Percentiles rank a stretch among this genome's conserved stretches.
phyloP scores from a whole-genome alignment of 768 basidiomycete species.

The Leccinellum albellum region DNA sequence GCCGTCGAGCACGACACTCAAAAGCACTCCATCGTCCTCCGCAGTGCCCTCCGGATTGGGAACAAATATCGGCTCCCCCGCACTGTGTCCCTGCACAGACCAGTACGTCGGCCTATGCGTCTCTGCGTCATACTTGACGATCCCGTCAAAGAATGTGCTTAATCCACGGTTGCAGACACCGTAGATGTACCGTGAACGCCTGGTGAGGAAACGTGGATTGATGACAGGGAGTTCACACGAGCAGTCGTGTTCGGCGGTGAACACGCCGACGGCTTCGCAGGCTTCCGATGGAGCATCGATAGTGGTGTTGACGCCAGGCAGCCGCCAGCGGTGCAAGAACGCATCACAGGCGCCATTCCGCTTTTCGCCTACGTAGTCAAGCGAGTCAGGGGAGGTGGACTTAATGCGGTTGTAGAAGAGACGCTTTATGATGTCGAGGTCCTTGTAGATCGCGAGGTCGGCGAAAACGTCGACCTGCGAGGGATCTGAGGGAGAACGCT shows the following conservation, averaged over 20 bases:
- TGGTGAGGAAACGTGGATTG: slow-evolving; percentile 30
- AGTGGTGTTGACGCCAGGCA: slow-evolving; percentile 23
- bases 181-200: slow-evolving; percentile 33
- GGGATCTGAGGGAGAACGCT: slow-evolving; percentile 18
- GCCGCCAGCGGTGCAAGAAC: slow-evolving; percentile 30
- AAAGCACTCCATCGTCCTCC: slow-evolving; percentile 37
- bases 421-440: slow-evolving; percentile 30
- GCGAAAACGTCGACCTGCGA: slow-evolving; percentile 32
- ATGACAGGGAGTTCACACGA: slow-evolving; percentile 37
- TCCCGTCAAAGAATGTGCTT: slow-evolving; percentile 32
- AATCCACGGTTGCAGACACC: slow-evolving; percentile 25
- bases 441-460: slow-evolving; percentile 35
- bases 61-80: slow-evolving; percentile 38
- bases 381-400: slow-evolving; percentile 21
- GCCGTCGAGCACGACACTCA: slow-evolving; percentile 37
- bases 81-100: slow-evolving; percentile 27
- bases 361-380: slow-evolving; percentile 24
- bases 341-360: slow-evolving; percentile 11
- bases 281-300: slow-evolving; percentile 11
- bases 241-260: slow-evolving; percentile 24
- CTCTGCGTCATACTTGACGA: slow-evolving; percentile 36
- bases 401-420: slow-evolving; percentile 32
- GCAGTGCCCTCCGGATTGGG: slow-evolving; percentile 23
- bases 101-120: slow-evolving; percentile 23
- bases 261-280: slow-evolving; percentile 16